Percentiles rank a stretch among this genome's conserved stretches.
phyloP scores from a whole-genome alignment of 345 rosid genomes.

The Acer negundo region DNA sequence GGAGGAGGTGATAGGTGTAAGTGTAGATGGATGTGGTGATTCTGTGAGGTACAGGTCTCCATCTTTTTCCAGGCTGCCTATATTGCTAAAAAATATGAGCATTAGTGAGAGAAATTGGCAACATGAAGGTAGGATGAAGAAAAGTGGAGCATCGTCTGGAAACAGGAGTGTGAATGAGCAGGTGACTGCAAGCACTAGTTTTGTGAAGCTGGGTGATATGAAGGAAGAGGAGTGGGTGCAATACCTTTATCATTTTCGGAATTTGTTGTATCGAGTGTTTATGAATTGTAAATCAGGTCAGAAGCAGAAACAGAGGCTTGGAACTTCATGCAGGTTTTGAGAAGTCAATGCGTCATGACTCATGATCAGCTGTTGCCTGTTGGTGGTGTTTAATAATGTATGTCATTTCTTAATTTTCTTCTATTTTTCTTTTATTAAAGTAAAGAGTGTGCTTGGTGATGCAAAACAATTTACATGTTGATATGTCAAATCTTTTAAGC shows the following conservation, averaged over 20 bases:
- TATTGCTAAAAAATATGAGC: conserved; percentile 32
- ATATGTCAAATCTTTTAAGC: too few relatives aligned
- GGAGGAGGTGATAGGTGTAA: conserved; percentile 24
- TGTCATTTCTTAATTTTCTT: too few relatives aligned
- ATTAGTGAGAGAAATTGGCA: conserved; percentile 33
- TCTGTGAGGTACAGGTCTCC: conserved; percentile 6
- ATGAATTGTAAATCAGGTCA: conserved; percentile 38
- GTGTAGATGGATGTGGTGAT: conserved; percentile 15
- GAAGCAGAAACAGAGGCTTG: conserved; percentile 62
- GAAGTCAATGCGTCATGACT: neutral
- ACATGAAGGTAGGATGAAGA: conserved; percentile 31
- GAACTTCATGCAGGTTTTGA: conserved; percentile 68
- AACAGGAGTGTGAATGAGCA: conserved; percentile 55
- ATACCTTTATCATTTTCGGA: conserved; percentile 52
- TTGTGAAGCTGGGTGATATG: conserved; percentile 62
- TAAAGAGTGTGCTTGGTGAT: too few relatives aligned
- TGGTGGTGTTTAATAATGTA: too few relatives aligned
- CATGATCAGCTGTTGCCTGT: too few relatives aligned
- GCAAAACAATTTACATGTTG: too few relatives aligned
- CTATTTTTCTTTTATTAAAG: too few relatives aligned
- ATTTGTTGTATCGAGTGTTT: conserved; percentile 43
- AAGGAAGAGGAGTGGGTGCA: conserved; percentile 52
- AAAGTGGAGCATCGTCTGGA: conserved; percentile 41
- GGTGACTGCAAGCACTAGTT: conserved; percentile 46
- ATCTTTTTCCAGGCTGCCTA: conserved; percentile 32